Evolutionary conservation across 2,329 filamentous ascomycete species (phyloP), one percentile per base, ranked within the genome.

Genomic region (Cercospora sesami): DNA sequence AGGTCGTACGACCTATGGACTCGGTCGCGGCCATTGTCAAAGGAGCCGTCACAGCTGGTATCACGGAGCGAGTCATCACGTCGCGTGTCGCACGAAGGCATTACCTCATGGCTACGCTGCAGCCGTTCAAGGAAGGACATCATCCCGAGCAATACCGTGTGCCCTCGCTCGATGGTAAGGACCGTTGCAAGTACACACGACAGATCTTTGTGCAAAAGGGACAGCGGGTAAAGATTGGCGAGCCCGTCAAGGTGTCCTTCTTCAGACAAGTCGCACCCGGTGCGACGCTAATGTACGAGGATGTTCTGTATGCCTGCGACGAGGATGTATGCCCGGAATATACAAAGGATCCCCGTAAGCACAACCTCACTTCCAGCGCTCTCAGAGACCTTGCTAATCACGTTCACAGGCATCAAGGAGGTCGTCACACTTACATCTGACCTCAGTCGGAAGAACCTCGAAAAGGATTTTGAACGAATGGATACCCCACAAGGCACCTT

Each of bases 381-480:
- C 18, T 10, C 9, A 45, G 9, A 23, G 21, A 14, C 12, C 36
- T 4, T 67, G 72, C 79, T 80, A 79, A 78, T 73, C 59, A 60
- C 16, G 65, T 42, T 30, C 69, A 71, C 73, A 97, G 94, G 94
- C 74, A 98, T 98, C 87, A 98, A 98, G 87, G 95, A 98, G 82
- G 93, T 98, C 66, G 95, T 98, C 72, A 99, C 95, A 1, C 89
- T 99, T 61, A 98, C 95, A 1, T 98, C 94, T 1, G 95, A 99
- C 79, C 86, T 99, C 66, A 97, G 94, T 60, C 91, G 94, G 75
- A 99, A 98, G 86, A 98, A 98, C 79, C 89, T 99, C 12, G 95
- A 99, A 81, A 98, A 97, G 82, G 95, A 99, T 80, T 99, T 99
- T 77, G 95, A 99, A 83, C 90, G 95, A 78, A 98, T 98, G 95